Evolutionary conservation across 305 asterid species (phyloP).

Genomic region (Solanum hybrid): DNA sequence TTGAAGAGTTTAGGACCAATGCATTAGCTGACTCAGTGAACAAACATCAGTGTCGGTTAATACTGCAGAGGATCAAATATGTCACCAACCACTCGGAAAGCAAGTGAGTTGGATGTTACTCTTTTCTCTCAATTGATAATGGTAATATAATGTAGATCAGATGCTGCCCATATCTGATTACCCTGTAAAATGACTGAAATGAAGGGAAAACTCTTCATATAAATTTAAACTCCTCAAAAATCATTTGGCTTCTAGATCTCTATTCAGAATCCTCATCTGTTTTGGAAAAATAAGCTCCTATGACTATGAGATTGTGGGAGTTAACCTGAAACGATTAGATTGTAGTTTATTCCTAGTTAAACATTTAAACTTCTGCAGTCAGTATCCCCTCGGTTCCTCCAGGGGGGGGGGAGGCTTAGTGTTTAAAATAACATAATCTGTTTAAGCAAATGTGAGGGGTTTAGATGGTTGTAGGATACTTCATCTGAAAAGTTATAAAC

Average conservation of each 20-base stretch:
- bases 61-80: constrained; percentile 80
- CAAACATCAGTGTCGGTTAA: constrained; percentile 81
- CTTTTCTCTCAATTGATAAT: not conserved
- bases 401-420: not conserved
- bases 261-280: not conserved
- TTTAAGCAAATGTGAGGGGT: too few species aligned
- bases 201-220: not conserved
- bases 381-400: not conserved
- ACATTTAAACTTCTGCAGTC: not conserved
- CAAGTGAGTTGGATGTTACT: constrained; percentile 43
- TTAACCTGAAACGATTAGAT: not conserved
- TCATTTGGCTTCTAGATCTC: not conserved
- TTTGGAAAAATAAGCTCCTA: not conserved
- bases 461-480: not conserved
- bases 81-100: constrained; percentile 59
- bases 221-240: not conserved
- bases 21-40: constrained; percentile 83
- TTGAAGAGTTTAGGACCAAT: constrained; percentile 79
- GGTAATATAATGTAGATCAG: not conserved
- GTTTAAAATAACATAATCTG: not conserved
- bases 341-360: not conserved
- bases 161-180: not conserved
- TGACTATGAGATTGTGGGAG: not conserved
- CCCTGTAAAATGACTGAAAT: not conserved
- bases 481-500: not conserved